Percentiles rank a stretch among this genome's conserved stretches.
Evolutionary conservation across 257 asterid genomes (phyloP).

Genomic region (Solanum etuberosum): DNA sequence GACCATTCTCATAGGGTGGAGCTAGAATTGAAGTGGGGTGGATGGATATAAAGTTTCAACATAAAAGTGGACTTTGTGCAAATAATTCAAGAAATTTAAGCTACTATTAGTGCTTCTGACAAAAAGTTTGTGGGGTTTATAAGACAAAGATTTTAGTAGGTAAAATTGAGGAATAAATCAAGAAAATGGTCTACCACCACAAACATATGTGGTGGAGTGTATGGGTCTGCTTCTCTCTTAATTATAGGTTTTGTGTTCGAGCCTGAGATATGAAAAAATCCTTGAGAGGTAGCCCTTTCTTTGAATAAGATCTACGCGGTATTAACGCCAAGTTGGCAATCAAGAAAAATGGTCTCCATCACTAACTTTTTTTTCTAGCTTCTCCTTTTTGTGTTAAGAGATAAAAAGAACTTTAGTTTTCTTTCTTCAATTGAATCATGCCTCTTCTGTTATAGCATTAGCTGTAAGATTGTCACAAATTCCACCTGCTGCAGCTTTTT

Average conservation of each 20-base stretch:
- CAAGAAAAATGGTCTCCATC: conserved; percentile 17
- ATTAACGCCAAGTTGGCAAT: no score
- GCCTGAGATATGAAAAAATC: accelerated
- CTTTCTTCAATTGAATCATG: conserved; percentile 42
- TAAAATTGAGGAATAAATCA: conserved; percentile 16
- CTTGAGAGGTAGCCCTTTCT: no score
- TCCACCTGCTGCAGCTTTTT: conserved; percentile 42
- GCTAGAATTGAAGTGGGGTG: not conserved
- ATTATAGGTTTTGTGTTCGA: no score
- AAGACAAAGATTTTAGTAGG: conserved; percentile 11
- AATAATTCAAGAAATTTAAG: not conserved
- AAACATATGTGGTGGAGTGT: not conserved
- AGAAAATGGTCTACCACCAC: conserved; percentile 12
- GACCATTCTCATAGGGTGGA: not conserved
- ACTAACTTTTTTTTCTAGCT: conserved; percentile 8
- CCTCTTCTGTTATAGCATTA: conserved; percentile 22
- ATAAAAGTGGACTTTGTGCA: not conserved
- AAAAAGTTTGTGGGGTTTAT: conserved; percentile 22
- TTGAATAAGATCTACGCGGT: accelerated
- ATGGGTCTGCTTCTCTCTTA: not conserved
- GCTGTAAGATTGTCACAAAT: conserved; percentile 26
- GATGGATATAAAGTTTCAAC: not conserved
- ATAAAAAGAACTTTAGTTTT: not conserved
- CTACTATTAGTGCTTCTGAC: conserved; percentile 7
- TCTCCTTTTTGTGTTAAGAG: conserved; percentile 2